Percentiles rank a stretch among this genome's conserved stretches.
phyloP scores from a whole-genome alignment of 1,139 yeast genomes.

The Pichia sp. region DNA sequence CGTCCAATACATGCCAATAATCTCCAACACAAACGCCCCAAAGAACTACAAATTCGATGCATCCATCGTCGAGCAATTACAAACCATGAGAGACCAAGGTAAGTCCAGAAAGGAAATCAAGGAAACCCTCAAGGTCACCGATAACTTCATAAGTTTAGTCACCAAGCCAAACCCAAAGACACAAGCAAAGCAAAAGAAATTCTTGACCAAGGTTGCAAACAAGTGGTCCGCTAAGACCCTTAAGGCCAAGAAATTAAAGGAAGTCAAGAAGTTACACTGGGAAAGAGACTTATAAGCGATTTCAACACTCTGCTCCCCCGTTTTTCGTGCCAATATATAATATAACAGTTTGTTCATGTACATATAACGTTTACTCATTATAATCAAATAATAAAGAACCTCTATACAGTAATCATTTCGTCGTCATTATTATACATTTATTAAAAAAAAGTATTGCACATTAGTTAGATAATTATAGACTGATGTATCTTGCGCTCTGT shows the following conservation, averaged over 20 bases:
- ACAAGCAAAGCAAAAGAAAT: conserved; percentile 17
- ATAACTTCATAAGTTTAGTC: conserved; percentile 52
- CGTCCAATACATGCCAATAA: conserved; percentile 52
- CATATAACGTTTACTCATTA: not conserved
- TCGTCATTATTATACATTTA: too few relatives aligned
- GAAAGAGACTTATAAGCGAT: conserved; percentile 23
- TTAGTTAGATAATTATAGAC: too few relatives aligned
- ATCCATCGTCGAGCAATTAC: conserved; percentile 61
- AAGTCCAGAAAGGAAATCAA: conserved; percentile 64
- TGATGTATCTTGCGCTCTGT: not conserved
- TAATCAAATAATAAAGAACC: too few relatives aligned
- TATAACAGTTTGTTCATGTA: not conserved
- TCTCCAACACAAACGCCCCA: conserved; percentile 32
- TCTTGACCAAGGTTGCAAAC: conserved; percentile 39
- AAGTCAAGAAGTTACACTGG: conserved; percentile 25
- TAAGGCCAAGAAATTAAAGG: conserved; percentile 25
- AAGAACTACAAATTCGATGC: conserved; percentile 62
- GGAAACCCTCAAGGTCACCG: conserved; percentile 56
- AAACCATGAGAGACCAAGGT: conserved; percentile 55
- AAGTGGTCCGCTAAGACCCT: conserved; percentile 49
- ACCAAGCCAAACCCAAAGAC: conserved; percentile 38
- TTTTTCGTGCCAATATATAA: too few relatives aligned
- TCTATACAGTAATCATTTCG: too few relatives aligned
- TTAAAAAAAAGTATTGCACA: too few relatives aligned
- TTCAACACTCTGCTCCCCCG: too few relatives aligned